phyloP scores from a whole-genome alignment of 306 rosid genomes.

The Hippophae gyantsensis region DNA sequence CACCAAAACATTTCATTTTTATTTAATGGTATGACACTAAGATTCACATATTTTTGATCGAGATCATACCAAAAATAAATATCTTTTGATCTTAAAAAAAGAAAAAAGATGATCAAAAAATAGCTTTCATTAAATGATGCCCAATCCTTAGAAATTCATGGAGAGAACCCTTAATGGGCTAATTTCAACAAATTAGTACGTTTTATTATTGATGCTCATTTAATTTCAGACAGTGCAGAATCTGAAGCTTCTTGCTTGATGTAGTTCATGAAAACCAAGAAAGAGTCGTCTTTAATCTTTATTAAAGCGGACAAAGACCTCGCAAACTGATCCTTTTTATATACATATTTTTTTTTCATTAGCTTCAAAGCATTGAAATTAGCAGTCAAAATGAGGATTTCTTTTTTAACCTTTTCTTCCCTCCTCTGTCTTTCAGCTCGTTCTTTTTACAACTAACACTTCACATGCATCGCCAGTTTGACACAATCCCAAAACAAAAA shows the following conservation, averaged over 20 bases:
- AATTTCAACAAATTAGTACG: background rate
- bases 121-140: background rate
- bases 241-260: constrained; percentile 27
- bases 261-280: constrained; percentile 19
- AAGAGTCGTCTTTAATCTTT: constrained; percentile 18
- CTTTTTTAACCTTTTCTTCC: background rate
- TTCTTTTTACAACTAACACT: constrained; percentile 8
- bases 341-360: constrained; percentile 22
- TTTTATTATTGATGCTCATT: background rate
- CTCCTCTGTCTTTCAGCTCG: background rate
- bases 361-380: constrained; percentile 27
- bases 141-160: no score
- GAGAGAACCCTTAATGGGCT: background rate
- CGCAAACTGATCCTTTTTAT: constrained; percentile 14
- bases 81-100: no score
- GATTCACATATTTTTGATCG: no score
- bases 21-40: no score
- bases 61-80: no score
- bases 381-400: constrained; percentile 18
- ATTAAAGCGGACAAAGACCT: constrained; percentile 29
- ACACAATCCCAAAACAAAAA: constrained; percentile 27
- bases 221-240: constrained; percentile 12
- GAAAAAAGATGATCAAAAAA: no score
- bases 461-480: constrained; percentile 35
- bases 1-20: no score